Evolutionary conservation across 257 asterid species (phyloP).

Genomic region (Cynanchum wilfordii): DNA sequence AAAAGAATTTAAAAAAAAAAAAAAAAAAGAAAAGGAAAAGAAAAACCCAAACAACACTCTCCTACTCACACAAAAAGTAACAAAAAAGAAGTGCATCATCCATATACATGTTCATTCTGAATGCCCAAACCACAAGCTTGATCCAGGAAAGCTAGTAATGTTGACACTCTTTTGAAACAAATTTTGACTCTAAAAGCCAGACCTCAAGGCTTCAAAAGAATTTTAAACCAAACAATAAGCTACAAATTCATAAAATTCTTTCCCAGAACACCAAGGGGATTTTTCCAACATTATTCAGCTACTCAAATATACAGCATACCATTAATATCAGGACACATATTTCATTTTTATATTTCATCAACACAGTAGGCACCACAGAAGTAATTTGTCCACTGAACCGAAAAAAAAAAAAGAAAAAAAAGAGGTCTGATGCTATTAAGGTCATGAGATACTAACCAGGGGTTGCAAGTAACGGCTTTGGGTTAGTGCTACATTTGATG

Average conservation of each 20-base stretch:
- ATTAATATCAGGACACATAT: not conserved
- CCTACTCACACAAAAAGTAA: no score
- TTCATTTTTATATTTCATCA: not conserved
- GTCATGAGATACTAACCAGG: slow-evolving; percentile 23
- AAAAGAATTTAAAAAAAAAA: no score
- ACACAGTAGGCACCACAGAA: not conserved
- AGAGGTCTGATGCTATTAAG: not conserved
- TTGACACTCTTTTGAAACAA: not conserved
- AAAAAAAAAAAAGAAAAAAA: not conserved
- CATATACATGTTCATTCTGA: not conserved
- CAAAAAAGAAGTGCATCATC: not conserved
- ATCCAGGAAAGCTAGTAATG: not conserved
- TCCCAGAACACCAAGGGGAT: not conserved
- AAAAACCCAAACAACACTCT: no score
- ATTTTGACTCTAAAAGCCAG: not conserved
- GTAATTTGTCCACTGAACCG: not conserved
- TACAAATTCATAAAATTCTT: not conserved
- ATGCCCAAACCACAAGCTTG: not conserved
- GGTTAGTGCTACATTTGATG: slow-evolving; percentile 1
- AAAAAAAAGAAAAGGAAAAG: no score
- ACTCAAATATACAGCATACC: not conserved
- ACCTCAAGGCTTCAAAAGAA: not conserved
- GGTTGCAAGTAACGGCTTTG: slow-evolving; percentile 14
- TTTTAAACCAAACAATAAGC: not conserved
- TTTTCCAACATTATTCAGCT: not conserved